Evolutionary conservation across 192 early-diverging fungal species (phyloP).

Genomic region (Cetraspora pellucida): DNA sequence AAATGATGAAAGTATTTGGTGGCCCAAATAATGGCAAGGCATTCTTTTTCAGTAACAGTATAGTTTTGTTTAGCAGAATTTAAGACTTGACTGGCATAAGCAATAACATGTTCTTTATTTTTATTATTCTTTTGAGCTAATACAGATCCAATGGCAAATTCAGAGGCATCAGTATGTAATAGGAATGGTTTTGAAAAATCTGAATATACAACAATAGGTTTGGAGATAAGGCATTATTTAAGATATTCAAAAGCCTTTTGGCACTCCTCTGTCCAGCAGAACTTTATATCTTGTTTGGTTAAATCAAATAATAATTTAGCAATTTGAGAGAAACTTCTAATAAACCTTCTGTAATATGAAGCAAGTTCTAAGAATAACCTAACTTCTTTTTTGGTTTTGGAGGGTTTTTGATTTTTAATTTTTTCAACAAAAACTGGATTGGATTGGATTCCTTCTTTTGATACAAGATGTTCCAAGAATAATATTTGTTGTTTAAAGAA

Average conservation of each 20-base stretch:
- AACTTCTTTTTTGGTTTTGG: neutral
- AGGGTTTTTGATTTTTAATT: neutral
- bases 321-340: neutral
- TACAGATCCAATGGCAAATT: neutral
- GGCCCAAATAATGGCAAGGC: neutral
- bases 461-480: neutral
- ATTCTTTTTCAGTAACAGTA: neutral
- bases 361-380: neutral
- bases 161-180: neutral
- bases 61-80: neutral
- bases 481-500: neutral
- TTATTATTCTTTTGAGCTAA: neutral
- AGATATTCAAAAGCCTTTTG: neutral
- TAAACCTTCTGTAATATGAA: neutral
- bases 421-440: neutral
- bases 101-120: conserved; percentile 11
- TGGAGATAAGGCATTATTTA: neutral
- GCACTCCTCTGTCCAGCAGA: neutral
- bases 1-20: neutral
- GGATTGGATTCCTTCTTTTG: neutral
- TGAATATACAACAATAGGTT: neutral
- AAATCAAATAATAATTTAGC: neutral
- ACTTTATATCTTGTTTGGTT: neutral
- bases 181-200: neutral
- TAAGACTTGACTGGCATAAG: neutral